Evolutionary conservation across 495 filamentous ascomycete species (phyloP).

Genomic region (Hypoxylon fuscum): DNA sequence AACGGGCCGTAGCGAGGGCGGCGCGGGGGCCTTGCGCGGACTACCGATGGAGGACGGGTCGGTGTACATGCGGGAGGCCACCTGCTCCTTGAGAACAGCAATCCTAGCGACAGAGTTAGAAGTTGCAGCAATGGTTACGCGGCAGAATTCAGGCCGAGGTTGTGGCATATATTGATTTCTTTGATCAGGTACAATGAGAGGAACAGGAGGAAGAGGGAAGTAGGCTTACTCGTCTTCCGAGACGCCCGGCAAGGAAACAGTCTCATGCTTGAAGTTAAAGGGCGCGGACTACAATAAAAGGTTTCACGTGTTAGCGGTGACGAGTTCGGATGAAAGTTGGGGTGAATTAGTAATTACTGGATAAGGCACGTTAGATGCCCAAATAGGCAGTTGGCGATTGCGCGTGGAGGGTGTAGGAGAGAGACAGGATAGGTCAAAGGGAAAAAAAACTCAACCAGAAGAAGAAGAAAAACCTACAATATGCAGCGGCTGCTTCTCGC

Average conservation of each 20-base stretch:
- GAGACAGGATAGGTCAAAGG: neutral
- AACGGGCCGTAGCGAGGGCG: constrained; percentile 27
- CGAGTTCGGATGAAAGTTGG: neutral
- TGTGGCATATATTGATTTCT: neutral
- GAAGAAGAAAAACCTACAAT: constrained; percentile 43
- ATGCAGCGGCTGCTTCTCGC: constrained; percentile 37
- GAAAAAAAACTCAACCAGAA: constrained; percentile 5
- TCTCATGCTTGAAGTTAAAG: constrained; percentile 56
- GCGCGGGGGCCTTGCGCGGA: constrained; percentile 40
- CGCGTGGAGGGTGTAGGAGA: neutral
- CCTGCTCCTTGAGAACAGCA: constrained; percentile 53
- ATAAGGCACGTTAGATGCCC: neutral
- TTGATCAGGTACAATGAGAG: constrained; percentile 18
- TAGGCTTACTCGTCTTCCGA: constrained; percentile 54
- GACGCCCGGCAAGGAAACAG: constrained; percentile 49
- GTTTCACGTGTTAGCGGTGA: constrained; percentile 28
- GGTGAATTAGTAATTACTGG: neutral
- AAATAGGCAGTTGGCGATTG: constrained; percentile 5
- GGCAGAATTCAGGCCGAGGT: constrained; percentile 18
- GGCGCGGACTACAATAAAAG: constrained; percentile 51
- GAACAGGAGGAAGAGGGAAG: neutral
- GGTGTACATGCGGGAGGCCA: constrained; percentile 46
- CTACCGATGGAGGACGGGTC: constrained; percentile 31
- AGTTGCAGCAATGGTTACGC: neutral
- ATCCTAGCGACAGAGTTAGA: constrained; percentile 38